Conservation (phyloP, 306 rosid genomes). For the Acacia melanoxylon region DNA sequence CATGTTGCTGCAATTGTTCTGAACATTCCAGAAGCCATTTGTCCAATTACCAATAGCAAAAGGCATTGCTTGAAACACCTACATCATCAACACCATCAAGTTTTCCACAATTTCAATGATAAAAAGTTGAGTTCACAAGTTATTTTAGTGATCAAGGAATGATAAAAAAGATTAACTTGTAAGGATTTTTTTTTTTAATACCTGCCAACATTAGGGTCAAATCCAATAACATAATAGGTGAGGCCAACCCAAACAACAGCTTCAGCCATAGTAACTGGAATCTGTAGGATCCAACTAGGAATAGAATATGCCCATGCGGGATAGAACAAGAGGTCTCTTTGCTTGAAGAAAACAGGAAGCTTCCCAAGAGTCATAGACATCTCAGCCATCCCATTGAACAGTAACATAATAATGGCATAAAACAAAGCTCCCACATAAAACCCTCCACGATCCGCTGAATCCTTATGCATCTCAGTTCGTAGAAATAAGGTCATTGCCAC, state of each 20-base stretch:
- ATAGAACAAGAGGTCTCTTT: conserved; percentile 56
- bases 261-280: conserved; percentile 55
- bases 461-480: conserved; percentile 45
- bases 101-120: not conserved
- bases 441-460: conserved; percentile 30
- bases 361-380: conserved; percentile 56
- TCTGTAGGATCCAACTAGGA: conserved; percentile 64
- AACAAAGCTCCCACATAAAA: conserved; percentile 47
- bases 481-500: conserved; percentile 41
- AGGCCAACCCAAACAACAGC: conserved; percentile 57
- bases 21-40: conserved; percentile 68
- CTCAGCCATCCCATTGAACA: conserved; percentile 59
- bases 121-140: not conserved
- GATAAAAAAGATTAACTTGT: not conserved
- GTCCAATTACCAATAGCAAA: conserved; percentile 49
- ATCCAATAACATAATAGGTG: conserved; percentile 67
- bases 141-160: not conserved
- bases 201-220: conserved; percentile 62
- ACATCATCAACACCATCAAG: conserved; percentile 20
- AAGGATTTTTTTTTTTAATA: not conserved
- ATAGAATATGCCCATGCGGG: conserved; percentile 75
- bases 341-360: conserved; percentile 78
- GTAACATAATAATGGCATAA: conserved; percentile 21
- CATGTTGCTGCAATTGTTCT: conserved; percentile 52
- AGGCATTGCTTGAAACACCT: conserved; percentile 65